These are phyloP conservation scores for Styphnolobium japonicum DNA, from an alignment of 306 rosid genomes.

Conservation along the genomic window DNA sequence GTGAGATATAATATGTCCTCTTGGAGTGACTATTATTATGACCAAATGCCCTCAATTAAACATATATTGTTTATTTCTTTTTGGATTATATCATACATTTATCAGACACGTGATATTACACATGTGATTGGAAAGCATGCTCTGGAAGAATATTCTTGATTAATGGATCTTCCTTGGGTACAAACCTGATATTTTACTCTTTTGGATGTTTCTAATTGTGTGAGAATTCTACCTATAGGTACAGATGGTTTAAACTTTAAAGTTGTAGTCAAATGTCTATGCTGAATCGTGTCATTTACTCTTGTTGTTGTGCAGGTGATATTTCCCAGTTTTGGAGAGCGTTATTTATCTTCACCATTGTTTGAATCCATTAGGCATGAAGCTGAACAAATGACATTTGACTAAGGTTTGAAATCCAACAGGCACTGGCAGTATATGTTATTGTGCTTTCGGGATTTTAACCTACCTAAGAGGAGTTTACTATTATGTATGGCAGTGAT, in stretches of 20 bases:
- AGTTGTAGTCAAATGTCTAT: background rate
- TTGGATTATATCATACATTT: no score
- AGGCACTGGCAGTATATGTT: background rate
- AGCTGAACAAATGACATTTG: slow-evolving; percentile 57
- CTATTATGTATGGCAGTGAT: background rate
- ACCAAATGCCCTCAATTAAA: no score
- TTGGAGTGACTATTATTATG: no score
- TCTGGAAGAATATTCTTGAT: background rate
- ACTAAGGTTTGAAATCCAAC: slow-evolving; percentile 21
- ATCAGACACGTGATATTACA: no score
- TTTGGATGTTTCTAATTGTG: background rate
- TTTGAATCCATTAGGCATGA: slow-evolving; percentile 59
- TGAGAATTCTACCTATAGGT: background rate
- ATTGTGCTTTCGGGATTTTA: background rate
- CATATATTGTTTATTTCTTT: no score
- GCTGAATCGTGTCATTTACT: background rate
- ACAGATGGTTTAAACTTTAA: background rate
- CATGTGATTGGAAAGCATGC: background rate
- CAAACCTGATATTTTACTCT: background rate
- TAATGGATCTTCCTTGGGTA: background rate
- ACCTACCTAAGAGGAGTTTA: background rate
- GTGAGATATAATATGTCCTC: background rate
- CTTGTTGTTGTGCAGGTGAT: slow-evolving; percentile 40
- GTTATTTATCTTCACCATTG: slow-evolving; percentile 51
- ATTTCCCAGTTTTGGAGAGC: slow-evolving; percentile 70